A percentile compares a stretch with the other conserved stretches of the same genome.
Conservation (phyloP, 257 asterid species). For the Paraleonurus japonicus region DNA sequence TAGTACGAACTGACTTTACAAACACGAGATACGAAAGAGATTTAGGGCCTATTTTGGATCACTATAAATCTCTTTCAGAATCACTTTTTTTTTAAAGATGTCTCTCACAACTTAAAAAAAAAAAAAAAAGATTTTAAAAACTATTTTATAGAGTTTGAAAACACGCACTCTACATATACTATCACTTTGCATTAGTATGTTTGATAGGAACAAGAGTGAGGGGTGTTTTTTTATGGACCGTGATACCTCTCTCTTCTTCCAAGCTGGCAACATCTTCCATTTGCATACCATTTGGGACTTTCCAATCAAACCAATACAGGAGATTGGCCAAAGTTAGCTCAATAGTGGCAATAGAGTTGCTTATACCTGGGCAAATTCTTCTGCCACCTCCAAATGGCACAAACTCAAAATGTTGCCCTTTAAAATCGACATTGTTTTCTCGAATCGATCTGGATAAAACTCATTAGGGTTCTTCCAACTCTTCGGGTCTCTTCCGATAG, state of each 20-base stretch:
- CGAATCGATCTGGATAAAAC: constrained; percentile 27
- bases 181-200: no score
- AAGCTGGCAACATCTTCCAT: constrained; percentile 24
- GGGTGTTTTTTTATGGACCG: constrained; percentile 14
- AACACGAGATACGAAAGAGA: no score
- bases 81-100: no score
- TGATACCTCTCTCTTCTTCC: constrained; percentile 28
- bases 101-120: no score
- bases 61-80: no score
- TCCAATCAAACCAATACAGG: constrained; percentile 28
- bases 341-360: constrained; percentile 1
- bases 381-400: constrained; percentile 36
- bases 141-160: no score
- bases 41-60: no score
- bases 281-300: constrained; percentile 20
- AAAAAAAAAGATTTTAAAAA: no score
- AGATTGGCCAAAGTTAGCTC: constrained; percentile 33
- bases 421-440: constrained; percentile 6
- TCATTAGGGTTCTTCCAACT: constrained; percentile 27
- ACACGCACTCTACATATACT: no score
- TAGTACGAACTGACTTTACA: no score
- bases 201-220: constrained; percentile 25
- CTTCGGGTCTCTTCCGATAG: constrained; percentile 27
- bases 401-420: constrained; percentile 32
- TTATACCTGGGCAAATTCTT: constrained; percentile 23